Evolutionary conservation across 1,139 yeast species (phyloP).

Genomic region (Kodamaea fungicola): DNA sequence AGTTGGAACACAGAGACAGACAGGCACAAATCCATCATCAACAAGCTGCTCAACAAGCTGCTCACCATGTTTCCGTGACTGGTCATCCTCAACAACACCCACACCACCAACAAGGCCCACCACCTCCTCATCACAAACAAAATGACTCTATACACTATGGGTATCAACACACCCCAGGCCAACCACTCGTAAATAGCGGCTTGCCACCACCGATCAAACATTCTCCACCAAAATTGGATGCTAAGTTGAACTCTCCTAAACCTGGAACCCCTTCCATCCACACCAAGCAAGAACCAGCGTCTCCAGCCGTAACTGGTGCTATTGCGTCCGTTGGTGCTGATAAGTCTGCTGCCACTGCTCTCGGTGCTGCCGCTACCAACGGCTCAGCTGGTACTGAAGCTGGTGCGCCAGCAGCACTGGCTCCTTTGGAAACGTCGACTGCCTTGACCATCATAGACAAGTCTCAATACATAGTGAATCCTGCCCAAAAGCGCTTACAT

Average conservation of each 20-base stretch:
- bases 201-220: slow-evolving; percentile 15
- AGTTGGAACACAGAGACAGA: slow-evolving; percentile 71
- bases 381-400: slow-evolving; percentile 12
- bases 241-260: slow-evolving; percentile 9
- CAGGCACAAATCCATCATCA: slow-evolving; percentile 44
- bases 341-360: slow-evolving; percentile 12
- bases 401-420: slow-evolving; percentile 10
- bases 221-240: slow-evolving; percentile 12
- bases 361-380: slow-evolving; percentile 8
- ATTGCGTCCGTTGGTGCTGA: slow-evolving; percentile 9
- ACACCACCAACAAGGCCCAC: slow-evolving; percentile 9
- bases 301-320: slow-evolving; percentile 6
- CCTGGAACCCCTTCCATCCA: slow-evolving; percentile 7
- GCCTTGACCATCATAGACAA: slow-evolving; percentile 40
- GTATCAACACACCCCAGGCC: slow-evolving; percentile 20
- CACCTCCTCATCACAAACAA: slow-evolving; percentile 10
- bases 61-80: slow-evolving; percentile 29
- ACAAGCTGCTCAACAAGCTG: slow-evolving; percentile 14
- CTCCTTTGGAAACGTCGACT: slow-evolving; percentile 28
- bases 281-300: slow-evolving; percentile 3
- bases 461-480: slow-evolving; percentile 43
- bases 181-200: slow-evolving; percentile 14
- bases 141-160: slow-evolving; percentile 14
- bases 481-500: slow-evolving; percentile 49
- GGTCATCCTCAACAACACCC: slow-evolving; percentile 14